Base-by-base conservation (phyloP, 768 basidiomycete species). In the Saitozyma podzolica region DNA sequence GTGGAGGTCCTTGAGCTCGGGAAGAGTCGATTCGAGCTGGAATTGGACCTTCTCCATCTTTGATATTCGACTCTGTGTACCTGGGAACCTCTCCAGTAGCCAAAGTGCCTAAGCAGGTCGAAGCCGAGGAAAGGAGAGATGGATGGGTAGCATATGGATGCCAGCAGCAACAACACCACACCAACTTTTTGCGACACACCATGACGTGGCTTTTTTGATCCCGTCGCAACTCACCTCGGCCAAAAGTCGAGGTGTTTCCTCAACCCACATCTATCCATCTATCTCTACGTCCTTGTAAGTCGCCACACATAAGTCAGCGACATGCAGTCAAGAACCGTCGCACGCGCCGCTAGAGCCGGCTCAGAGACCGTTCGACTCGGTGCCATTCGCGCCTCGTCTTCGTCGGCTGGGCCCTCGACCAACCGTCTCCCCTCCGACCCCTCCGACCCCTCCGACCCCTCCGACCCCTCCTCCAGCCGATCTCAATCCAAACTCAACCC, bases 21-120 rank as follows among this genome's bases (percentile, higher is more conserved):
- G 86, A 86, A 95, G 90, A 87, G 93, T 94, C 86, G 90, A 88
- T 87, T 95, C 92, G 80, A 94, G 90, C 80, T 94, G 87, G 72
- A 89, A 94, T 62, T 95, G 89, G 0, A 95, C 92, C 67, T 91
- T 85, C 84, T 97, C 93, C 93, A 97, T 94, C 50, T 56, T 54
- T 13, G 0, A 41, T 11, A 29, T 29, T 29, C 29, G 29, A 29
- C 29, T 29, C 29, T 29, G 54, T 40, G 54, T 1, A 6, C 47
- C 17, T 14, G 17, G 47, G 17, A 17, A 48, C 47, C 13, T 29
- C 29, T 29, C 29, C 29, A 29, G 29, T 29, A 29, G 29, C 29
- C 29, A 29, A 43, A 42, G 52, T 20, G 42, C 53, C n/a, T 58
- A 16, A 3, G 10, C 53, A n/a, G 9, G n/a, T 29, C 40, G 39